Conservation (phyloP, 352 stramenopile genomes). For the Globisporangium abappressorium region DNA sequence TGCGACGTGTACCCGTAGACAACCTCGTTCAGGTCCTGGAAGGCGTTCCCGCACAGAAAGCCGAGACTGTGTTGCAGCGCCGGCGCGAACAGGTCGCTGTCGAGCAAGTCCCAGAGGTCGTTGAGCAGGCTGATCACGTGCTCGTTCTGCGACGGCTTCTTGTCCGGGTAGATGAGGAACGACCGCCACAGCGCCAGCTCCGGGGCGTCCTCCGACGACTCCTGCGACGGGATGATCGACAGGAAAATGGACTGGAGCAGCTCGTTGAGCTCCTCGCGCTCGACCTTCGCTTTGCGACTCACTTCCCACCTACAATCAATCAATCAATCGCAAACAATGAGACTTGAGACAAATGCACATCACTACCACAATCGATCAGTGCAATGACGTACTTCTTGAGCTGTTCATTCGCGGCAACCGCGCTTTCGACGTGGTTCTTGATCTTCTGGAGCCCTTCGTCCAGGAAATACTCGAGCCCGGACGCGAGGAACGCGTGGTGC, state of each 20-base stretch:
- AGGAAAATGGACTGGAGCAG: conserved; percentile 69
- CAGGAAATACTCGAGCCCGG: conserved; percentile 77
- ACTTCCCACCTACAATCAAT: conserved; percentile 48
- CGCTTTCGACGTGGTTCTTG: conserved; percentile 55
- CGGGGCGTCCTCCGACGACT: conserved; percentile 13
- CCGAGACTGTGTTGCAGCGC: conserved; percentile 69
- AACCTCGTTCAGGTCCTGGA: conserved; percentile 77
- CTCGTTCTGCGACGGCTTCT: conserved; percentile 61
- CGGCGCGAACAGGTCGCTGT: conserved; percentile 73
- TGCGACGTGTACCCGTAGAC: conserved; percentile 48
- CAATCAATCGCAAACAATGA: neutral
- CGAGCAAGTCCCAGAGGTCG: conserved; percentile 78
- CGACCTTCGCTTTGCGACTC: conserved; percentile 61
- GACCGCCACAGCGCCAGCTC: conserved; percentile 50
- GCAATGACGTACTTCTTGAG: conserved; percentile 40
- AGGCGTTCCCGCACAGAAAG: conserved; percentile 75
- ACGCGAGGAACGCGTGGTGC: conserved; percentile 70
- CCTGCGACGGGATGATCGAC: conserved; percentile 40
- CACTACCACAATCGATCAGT: neutral
- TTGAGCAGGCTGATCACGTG: conserved; percentile 78
- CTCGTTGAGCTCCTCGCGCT: conserved; percentile 69
- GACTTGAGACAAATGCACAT: neutral
- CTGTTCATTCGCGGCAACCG: conserved; percentile 42
- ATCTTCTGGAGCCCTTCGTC: conserved; percentile 61
- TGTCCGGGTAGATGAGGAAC: conserved; percentile 79